Base-by-base conservation (phyloP, 768 basidiomycete genomes). In the Tulasnella sp. region DNA sequence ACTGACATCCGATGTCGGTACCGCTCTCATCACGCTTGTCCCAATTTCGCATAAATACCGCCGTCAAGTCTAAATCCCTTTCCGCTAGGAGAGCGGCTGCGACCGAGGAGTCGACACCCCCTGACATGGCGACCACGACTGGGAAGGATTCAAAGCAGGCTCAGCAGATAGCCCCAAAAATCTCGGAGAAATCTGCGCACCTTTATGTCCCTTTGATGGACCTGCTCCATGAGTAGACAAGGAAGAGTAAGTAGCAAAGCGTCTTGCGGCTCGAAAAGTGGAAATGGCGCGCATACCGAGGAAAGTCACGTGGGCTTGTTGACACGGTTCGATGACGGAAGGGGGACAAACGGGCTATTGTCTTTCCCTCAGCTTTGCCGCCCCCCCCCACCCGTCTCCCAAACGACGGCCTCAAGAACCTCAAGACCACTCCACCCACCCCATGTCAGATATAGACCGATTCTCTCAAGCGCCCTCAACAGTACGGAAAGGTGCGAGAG, bases 1-100 rank as follows among this genome's bases (percentile, higher is more conserved):
- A 99, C 85, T 96, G 95, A 83, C 97, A 99, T 3, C 94, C 93
- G n/a, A 88, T 88, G 84, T 94, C 94, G 0, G 91, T 89, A 24
- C 90, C 93, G 37, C 89, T 91, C 86, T 96, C 95, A 83, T 96
- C 94, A 58, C 92, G 89, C 2, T 93, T 93, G 83, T 96, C 94
- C 97, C 97, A 99, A 81, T 99, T 98, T 31, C 95, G 90, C 97
- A 99, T 99, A 85, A 93, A 98, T 0, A 98, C 90, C 5, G 95
- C 95, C 58, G 93, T 93, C 1, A 97, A 88, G 83, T 96, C 92
- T 82, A 91, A 93, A 81, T 93, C 92, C 84, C 93, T 86, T 69
- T 92, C 89, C 20, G 92, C 88, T 31, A 98, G 87, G 12, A 98
- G 86, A 80, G 89, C 88, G n/a, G 96, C 94, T 1, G 94, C 88